Percentiles rank a stretch among this genome's conserved stretches.
phyloP scores from a whole-genome alignment of 441 rosid genomes.

The Jatropha podagrica region DNA sequence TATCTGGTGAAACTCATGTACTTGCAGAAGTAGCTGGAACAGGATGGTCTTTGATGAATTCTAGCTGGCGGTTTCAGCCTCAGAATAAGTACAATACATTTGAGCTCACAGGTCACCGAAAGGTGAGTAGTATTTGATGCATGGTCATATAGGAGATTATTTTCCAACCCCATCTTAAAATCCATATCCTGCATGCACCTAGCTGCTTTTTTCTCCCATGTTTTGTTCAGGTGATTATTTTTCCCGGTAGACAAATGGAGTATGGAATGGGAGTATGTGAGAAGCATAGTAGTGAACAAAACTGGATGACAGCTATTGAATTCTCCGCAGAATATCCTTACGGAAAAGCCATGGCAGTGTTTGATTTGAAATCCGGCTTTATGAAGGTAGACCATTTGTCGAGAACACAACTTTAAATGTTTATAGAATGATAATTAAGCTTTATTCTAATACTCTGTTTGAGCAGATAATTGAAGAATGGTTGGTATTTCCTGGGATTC shows the following conservation, averaged over 20 bases:
- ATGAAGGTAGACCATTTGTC: slow-evolving; percentile 18
- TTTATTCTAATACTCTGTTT: not conserved
- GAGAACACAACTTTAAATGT: not conserved
- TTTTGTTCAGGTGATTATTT: not conserved
- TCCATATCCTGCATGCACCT: not conserved
- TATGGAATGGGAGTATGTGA: not conserved
- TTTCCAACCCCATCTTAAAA: not conserved
- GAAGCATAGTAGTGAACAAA: slow-evolving; percentile 6
- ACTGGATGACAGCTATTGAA: slow-evolving; percentile 21
- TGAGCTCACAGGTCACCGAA: slow-evolving; percentile 11
- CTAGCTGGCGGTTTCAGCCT: slow-evolving; percentile 26
- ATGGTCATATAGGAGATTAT: not conserved
- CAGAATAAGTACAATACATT: slow-evolving; percentile 8
- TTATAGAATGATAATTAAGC: not conserved
- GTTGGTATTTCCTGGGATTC: slow-evolving; percentile 23
- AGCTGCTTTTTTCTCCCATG: not conserved
- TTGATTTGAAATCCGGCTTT: slow-evolving; percentile 26
- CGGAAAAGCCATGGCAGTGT: slow-evolving; percentile 33
- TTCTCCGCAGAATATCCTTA: slow-evolving; percentile 29
- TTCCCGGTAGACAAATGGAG: not conserved
- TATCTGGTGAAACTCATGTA: slow-evolving; percentile 23
- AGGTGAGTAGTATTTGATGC: slow-evolving; percentile 7
- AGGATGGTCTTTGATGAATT: slow-evolving; percentile 33
- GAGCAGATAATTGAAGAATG: slow-evolving; percentile 32
- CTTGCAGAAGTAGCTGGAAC: slow-evolving; percentile 18